These are phyloP conservation scores for Aquilaria yunnanensis DNA, from an alignment of 345 rosid genomes.

Conservation along the genomic window DNA sequence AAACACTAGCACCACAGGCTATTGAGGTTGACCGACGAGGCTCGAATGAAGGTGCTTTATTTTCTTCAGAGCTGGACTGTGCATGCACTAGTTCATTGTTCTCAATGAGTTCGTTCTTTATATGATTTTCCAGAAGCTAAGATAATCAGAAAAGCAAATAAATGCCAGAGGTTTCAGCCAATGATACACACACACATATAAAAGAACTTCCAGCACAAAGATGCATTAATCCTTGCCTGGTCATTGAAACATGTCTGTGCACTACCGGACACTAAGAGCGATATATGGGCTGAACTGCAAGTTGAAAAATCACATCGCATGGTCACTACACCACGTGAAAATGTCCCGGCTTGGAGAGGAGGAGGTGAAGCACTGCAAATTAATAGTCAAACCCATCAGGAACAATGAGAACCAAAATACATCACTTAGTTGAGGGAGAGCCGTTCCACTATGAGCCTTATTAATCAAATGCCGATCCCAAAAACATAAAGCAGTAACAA, in stretches of 20 bases:
- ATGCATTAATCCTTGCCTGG: constrained; percentile 52
- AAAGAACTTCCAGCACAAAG: constrained; percentile 3
- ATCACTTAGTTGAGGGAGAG: no score
- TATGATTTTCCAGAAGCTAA: constrained; percentile 95
- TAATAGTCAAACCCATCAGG: not conserved
- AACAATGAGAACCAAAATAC: no score
- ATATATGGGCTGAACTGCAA: constrained; percentile 81
- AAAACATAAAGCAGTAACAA: not conserved
- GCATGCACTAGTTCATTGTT: constrained; percentile 73
- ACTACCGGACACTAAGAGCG: constrained; percentile 94
- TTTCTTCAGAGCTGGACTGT: constrained; percentile 45
- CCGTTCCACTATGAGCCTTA: no score
- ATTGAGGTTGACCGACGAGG: constrained; percentile 89
- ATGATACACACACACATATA: no score
- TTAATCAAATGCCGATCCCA: no score
- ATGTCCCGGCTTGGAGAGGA: constrained; percentile 98
- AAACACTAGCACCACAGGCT: constrained; percentile 93
- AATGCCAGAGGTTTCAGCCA: not conserved
- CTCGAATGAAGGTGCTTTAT: constrained; percentile 45
- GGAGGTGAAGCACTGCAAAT: constrained; percentile 96
- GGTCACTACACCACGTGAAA: constrained; percentile 97
- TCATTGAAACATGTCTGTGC: constrained; percentile 98
- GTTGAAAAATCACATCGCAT: constrained; percentile 98
- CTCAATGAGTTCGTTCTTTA: constrained; percentile 84
- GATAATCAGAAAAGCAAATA: constrained; percentile 17